Evolutionary conservation across 164 flowering plant species (phyloP).

Genomic region (Santalum album): DNA sequence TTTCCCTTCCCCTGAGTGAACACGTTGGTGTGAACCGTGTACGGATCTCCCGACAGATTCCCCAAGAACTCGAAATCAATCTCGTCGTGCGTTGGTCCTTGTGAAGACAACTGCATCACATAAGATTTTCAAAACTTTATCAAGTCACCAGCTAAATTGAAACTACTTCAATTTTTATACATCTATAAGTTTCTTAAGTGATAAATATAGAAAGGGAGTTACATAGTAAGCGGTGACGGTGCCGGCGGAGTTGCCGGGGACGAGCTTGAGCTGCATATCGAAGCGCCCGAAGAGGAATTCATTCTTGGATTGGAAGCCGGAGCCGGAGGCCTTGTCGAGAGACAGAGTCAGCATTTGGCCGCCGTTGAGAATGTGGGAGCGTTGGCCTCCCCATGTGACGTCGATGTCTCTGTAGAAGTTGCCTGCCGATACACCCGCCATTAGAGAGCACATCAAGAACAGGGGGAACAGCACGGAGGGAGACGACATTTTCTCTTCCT

Average conservation of each 20-base stretch:
- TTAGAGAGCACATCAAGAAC: no score
- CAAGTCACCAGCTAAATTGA: no score
- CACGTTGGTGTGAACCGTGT: slow-evolving; percentile 15
- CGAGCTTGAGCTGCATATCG: slow-evolving; percentile 30
- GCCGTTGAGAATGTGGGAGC: slow-evolving; percentile 16
- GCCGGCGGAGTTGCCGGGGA: slow-evolving; percentile 28
- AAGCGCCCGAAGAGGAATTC: slow-evolving; percentile 24
- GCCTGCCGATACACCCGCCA: neutral
- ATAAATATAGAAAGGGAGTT: no score
- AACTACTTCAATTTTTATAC: no score
- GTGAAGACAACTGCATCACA: slow-evolving; percentile 10
- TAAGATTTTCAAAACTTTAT: neutral
- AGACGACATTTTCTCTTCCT: no score
- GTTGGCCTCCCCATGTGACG: slow-evolving; percentile 22
- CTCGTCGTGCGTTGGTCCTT: slow-evolving; percentile 14
- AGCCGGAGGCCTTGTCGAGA: slow-evolving; percentile 26
- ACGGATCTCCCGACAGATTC: slow-evolving; percentile 12
- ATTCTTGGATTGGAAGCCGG: slow-evolving; percentile 29
- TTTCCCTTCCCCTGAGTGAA: slow-evolving; percentile 9
- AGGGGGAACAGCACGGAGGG: no score
- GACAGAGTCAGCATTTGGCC: slow-evolving; percentile 26
- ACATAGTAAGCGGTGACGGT: no score
- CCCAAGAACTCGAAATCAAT: slow-evolving; percentile 17
- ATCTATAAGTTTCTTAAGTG: no score
- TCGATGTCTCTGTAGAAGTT: slow-evolving; percentile 20